A percentile compares a stretch with the other conserved stretches of the same genome.
phyloP scores from a whole-genome alignment of 768 basidiomycete genomes.

The Boletus vinaceobasis region DNA sequence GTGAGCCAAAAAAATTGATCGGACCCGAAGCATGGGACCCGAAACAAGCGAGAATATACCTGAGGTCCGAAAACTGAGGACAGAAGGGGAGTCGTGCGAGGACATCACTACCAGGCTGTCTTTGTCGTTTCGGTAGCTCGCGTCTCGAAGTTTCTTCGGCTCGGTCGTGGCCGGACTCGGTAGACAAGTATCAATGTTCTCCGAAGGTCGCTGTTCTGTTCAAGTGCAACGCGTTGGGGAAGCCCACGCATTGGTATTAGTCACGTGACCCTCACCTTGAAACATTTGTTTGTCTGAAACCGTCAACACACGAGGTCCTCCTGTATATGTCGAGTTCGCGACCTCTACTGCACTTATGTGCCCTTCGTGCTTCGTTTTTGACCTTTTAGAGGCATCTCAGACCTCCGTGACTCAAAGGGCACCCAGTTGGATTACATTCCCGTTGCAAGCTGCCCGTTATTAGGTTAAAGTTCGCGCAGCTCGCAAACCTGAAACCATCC shows the following conservation, averaged over 20 bases:
- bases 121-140: not conserved
- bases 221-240: slow-evolving; percentile 1
- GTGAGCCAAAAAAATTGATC: slow-evolving; percentile 4
- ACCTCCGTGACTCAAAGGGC: no score
- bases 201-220: slow-evolving; percentile 2
- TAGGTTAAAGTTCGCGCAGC: no score
- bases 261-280: slow-evolving; percentile 12
- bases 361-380: no score
- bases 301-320: no score
- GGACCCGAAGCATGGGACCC: not conserved
- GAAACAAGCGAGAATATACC: slow-evolving; percentile 4
- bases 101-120: slow-evolving; percentile 17
- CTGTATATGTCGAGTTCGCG: no score
- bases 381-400: no score
- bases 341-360: no score
- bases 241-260: not conserved
- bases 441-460: no score
- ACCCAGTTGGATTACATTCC: no score
- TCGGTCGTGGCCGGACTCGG: not conserved
- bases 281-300: not conserved
- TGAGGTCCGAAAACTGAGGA: slow-evolving; percentile 16
- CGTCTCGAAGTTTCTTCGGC: not conserved
- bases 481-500: not conserved
- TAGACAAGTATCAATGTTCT: not conserved
- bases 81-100: slow-evolving; percentile 12